Evolutionary conservation across 352 stramenopile genomes (phyloP).

Genomic region (Globisporangium spiculum): DNA sequence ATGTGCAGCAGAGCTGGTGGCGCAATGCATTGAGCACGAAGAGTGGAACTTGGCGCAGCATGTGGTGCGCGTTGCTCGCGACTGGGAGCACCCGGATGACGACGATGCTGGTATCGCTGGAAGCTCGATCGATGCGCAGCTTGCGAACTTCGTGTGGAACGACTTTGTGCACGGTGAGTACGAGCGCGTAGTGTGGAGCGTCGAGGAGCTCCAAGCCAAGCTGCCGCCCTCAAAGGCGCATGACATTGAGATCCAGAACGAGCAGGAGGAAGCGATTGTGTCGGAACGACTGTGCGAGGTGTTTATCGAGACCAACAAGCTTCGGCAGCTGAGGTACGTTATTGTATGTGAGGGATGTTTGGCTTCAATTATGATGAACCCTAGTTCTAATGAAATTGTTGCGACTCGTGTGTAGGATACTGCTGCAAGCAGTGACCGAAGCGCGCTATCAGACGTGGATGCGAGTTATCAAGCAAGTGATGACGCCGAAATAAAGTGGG

Average conservation of each 20-base stretch:
- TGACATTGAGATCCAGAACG: constrained; percentile 23
- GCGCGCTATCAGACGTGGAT: constrained; percentile 49
- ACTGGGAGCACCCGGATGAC: constrained; percentile 55
- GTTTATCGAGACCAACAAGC: constrained; percentile 45
- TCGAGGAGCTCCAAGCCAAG: constrained; percentile 63
- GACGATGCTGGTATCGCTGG: constrained; percentile 17
- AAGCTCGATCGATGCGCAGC: constrained; percentile 55
- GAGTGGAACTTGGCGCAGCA: constrained; percentile 73
- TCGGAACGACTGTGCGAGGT: constrained; percentile 32
- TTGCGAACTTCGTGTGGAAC: constrained; percentile 48
- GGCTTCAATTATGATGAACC: neutral
- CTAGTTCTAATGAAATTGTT: neutral
- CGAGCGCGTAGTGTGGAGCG: constrained; percentile 60
- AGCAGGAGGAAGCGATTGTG: constrained; percentile 25
- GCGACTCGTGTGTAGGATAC: constrained; percentile 23
- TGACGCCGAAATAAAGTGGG: constrained; percentile 11
- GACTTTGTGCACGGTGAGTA: constrained; percentile 59
- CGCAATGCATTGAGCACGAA: constrained; percentile 72
- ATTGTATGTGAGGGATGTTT: neutral
- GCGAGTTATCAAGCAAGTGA: constrained; percentile 35
- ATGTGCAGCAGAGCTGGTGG: constrained; percentile 59
- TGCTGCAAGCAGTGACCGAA: constrained; percentile 58
- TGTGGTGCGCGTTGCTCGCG: constrained; percentile 76
- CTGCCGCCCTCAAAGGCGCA: constrained; percentile 32
- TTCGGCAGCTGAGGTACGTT: constrained; percentile 36